Percentiles rank a stretch among this genome's conserved stretches.
Evolutionary conservation across 768 basidiomycete species (phyloP).

Genomic region (Lentinus brumalis): DNA sequence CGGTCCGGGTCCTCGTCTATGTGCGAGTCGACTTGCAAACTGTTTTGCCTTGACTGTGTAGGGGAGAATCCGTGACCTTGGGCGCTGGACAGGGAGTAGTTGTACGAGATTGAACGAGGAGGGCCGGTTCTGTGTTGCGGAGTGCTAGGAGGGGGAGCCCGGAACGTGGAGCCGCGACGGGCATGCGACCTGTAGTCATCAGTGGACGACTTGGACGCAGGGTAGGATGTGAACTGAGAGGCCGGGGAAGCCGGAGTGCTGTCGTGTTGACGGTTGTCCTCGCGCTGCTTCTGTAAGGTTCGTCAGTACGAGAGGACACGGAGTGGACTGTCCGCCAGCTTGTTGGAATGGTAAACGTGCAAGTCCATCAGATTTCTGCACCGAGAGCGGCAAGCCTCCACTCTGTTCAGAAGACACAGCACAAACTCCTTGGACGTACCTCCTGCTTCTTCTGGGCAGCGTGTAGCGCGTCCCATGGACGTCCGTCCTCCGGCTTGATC

Average conservation of each 20-base stretch:
- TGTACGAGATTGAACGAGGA: slow-evolving; percentile 70
- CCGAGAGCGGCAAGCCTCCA: too few species aligned
- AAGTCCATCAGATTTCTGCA: too few species aligned
- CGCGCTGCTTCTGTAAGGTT: not conserved
- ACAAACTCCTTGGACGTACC: too few species aligned
- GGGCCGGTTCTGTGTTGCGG: slow-evolving; percentile 73
- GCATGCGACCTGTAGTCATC: slow-evolving; percentile 9
- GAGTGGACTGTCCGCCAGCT: too few species aligned
- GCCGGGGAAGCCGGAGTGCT: slow-evolving; percentile 1
- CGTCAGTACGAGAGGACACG: too few species aligned
- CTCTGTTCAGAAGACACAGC: too few species aligned
- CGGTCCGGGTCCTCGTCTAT: slow-evolving; percentile 38
- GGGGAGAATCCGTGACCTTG: slow-evolving; percentile 28
- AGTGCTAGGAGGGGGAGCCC: slow-evolving; percentile 33
- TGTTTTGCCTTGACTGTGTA: slow-evolving; percentile 19
- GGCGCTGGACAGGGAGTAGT: slow-evolving; percentile 54
- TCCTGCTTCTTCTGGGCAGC: too few species aligned
- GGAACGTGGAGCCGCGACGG: slow-evolving; percentile 14
- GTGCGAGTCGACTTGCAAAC: slow-evolving; percentile 33
- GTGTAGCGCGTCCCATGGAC: too few species aligned
- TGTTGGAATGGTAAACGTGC: too few species aligned
- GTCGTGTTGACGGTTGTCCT: not conserved
- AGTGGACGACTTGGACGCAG: not conserved
- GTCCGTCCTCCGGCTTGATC: too few species aligned
- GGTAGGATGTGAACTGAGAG: slow-evolving; percentile 2